Base-by-base conservation (phyloP, 2,329 filamentous ascomycete species). In the Colletotrichum brevisporum region DNA sequence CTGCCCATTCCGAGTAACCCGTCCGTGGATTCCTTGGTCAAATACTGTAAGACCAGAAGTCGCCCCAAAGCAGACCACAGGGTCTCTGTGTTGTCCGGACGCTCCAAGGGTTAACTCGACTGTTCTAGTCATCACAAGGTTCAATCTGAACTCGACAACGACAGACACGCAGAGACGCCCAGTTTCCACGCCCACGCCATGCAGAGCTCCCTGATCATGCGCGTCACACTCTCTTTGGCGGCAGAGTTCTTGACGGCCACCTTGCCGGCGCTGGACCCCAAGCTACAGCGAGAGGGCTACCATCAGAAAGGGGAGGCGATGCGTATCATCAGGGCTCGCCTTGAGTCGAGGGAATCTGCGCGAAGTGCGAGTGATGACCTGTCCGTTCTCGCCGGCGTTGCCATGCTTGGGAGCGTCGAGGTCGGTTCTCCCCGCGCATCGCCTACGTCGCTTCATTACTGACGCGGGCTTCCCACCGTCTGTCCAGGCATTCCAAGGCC, bases 161-260 rank as follows among this genome's bases (percentile, higher is more conserved):
- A 51, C 41, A 10, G 71, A 72, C 16, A 63, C 31, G 24, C 65
- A 71, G 41, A 52, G 71, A 26, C n/a, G n/a, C 71, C 71, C 31
- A 71, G 71, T 69, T 71, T 72, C 18, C 71, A n/a, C n/a, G n/a
- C 69, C 4, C 71, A 71, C 15, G 71, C 71, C 48, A 72, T 71
- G 71, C 69, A 70, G 59, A 72, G 66, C 56, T 43, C 62, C 6
- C 51, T 72, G 36, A 59, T 72, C 62, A 55, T 72, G 69, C 71
- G 69, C 18, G 66, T 61, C 12, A 72, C 71, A 2, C 47, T 71
- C 8, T 66, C 71, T 12, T 31, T 72, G 52, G 62, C 71, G 3
- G 71, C 71, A 15, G 71, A 69, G 16, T 72, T 71, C 43, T 53
- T 69, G 51, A 53, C 58, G 1, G 48, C 65, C 9, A 59, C 61